Base-by-base conservation (phyloP, 2,329 filamentous ascomycete genomes). In the Botrytis fabae region DNA sequence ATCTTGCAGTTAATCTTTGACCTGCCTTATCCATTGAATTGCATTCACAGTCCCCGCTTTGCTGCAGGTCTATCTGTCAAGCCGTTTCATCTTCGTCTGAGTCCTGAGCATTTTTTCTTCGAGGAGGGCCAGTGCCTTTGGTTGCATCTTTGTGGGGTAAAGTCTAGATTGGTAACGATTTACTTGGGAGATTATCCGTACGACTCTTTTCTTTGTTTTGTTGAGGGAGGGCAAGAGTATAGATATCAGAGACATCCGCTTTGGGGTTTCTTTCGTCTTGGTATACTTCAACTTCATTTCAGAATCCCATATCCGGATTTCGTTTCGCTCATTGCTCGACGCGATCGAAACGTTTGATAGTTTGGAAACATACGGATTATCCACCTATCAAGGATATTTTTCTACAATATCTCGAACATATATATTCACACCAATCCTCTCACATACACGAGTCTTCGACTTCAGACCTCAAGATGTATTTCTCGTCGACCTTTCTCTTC, bases 401-500 rank as follows among this genome's bases (percentile, higher is more conserved):
- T 51, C 14, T 28, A 42, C 22, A 54, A 54, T 42, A 40, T 20
- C 32, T 68, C 46, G 25, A 54, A n/a, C 35, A 40, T n/a, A 68
- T n/a, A 68, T 28, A 68, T n/a, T 8, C 25, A 28, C 10, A 66
- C 12, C 64, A 28, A 54, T 20, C 25, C 46, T 54, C 48, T 35
- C 28, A 40, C 4, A 68, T 20, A 66, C 22, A 32, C n/a, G 54
- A 6, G 54, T 40, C 57, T 40, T 51, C 38, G 35, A 69, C 38
- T 57, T 14, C 65, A 28, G 16, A 69, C 14, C 20, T 18, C 70
- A 72, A 38, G 28, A 72, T 72, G 70, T 48, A 68, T 46, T 35
- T 22, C 22, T 48, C 70, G 38, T 51, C 48, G 38, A 38, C 32
- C 5, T n/a, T 72, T 20, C 70, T 72, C 32, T 72, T 72, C 62